phyloP scores from a whole-genome alignment of 768 basidiomycete species.

The Pleurotus ostreatus region DNA sequence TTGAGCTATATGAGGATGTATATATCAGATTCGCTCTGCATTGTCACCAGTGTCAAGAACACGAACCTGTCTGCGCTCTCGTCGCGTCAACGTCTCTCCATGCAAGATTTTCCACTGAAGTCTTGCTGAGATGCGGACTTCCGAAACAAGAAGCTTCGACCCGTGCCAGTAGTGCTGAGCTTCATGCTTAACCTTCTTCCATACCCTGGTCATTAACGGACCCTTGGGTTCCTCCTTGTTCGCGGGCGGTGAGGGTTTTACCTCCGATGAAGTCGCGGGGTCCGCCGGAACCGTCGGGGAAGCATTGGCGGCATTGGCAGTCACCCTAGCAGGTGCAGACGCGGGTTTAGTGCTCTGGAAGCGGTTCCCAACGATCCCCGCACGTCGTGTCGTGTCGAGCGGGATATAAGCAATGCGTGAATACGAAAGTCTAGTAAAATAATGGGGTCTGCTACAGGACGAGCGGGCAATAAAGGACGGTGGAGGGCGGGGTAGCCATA shows the following conservation, averaged over 20 bases:
- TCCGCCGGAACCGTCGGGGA: slow-evolving; percentile 16
- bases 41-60: not conserved
- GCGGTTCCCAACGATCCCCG: slow-evolving; percentile 19
- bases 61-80: slow-evolving; percentile 87
- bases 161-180: slow-evolving; percentile 97
- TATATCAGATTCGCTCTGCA: not conserved
- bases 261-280: slow-evolving; percentile 30
- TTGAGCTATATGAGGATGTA: slow-evolving; percentile 52
- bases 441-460: slow-evolving; percentile 23
- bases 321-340: not conserved
- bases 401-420: not conserved
- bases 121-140: slow-evolving; percentile 85
- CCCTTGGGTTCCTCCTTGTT: slow-evolving; percentile 33
- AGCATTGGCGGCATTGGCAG: slow-evolving; percentile 4
- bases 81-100: slow-evolving; percentile 85
- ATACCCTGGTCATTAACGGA: slow-evolving; percentile 58
- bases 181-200: slow-evolving; percentile 96
- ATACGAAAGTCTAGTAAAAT: slow-evolving; percentile 10
- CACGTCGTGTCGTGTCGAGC: slow-evolving; percentile 14
- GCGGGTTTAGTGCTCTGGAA: slow-evolving; percentile 32
- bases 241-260: slow-evolving; percentile 36
- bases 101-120: slow-evolving; percentile 91
- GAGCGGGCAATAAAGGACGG: slow-evolving; percentile 39
- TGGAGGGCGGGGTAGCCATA: slow-evolving; percentile 68
- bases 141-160: slow-evolving; percentile 88